These are phyloP conservation scores for Podaxis sp. DNA, from an alignment of 768 basidiomycete genomes.

Conservation along the genomic window DNA sequence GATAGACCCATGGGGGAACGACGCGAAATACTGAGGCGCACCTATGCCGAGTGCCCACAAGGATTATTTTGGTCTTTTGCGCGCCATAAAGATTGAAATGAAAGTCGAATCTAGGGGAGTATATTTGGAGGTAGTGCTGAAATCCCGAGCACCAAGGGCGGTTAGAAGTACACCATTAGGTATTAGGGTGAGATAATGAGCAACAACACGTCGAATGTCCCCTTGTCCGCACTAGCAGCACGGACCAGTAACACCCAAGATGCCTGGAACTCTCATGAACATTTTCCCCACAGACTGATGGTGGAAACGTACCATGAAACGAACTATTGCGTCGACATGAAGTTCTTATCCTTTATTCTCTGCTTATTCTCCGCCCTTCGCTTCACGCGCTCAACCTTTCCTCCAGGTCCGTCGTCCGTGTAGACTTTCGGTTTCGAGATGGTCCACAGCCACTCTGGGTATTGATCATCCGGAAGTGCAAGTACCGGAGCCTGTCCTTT, in stretches of 20 bases:
- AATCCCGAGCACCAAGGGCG: neutral
- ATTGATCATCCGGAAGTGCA: slow-evolving; percentile 78
- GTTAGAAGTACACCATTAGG: neutral
- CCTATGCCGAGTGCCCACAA: too few species aligned
- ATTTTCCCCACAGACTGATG: neutral
- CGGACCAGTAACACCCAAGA: neutral
- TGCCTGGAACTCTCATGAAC: neutral
- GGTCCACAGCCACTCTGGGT: slow-evolving; percentile 90
- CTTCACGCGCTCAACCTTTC: slow-evolving; percentile 56
- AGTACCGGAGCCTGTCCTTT: slow-evolving; percentile 80
- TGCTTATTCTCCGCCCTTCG: slow-evolving; percentile 64
- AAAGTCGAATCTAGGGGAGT: neutral
- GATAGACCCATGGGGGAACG: too few species aligned
- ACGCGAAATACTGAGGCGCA: too few species aligned
- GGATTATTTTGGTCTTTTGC: too few species aligned
- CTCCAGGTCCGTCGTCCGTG: slow-evolving; percentile 74
- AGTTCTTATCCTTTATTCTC: slow-evolving; percentile 78
- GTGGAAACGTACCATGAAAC: neutral
- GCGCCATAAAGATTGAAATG: too few species aligned
- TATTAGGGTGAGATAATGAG: neutral
- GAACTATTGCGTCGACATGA: slow-evolving; percentile 77
- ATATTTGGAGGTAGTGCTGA: neutral
- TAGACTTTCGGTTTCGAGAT: slow-evolving; percentile 59
- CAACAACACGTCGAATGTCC: neutral
- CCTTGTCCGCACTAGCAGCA: neutral